Evolutionary conservation across 345 rosid genomes (phyloP), one percentile per base, ranked within the genome.

Genomic region (Pseudoturritis turrita): DNA sequence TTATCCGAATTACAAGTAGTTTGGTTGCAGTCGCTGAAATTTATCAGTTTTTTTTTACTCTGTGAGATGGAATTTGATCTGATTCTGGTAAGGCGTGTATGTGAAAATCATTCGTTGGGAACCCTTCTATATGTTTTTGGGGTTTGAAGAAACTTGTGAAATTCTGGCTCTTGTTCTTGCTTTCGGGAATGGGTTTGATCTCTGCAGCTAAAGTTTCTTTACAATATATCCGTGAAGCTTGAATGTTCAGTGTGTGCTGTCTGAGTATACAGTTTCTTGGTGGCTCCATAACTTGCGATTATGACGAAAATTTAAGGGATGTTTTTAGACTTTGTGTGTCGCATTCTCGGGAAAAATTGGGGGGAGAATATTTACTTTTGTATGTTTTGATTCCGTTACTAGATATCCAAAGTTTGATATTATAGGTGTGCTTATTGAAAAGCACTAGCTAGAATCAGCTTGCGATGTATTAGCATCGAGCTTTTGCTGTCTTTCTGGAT

Each of bases 151-250:
- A 28, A 41, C 35, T 45, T 28, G 21, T 44, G 7, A n/a, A 8
- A 14, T 53, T n/a, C 12, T 2, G 26, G 15, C 5, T 12, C 7
- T 6, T 57, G 31, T 59, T 60, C 22, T 61, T 39, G 62, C 45
- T 72, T 62, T 41, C 49, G 44, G 43, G 37, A 15, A 11, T 70
- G 25, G 59, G 33, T 71, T 71, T 71, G 54, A 18, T 36, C 5
- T 39, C 2, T 39, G 50, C 35, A 45, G 40, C 59, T 50, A 25
- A n/a, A 40, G 17, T 61, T 61, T 51, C 11, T 56, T 10, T 45
- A 47, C 71, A 55, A 54, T 44, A 39, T 25, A 45, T 73, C 9
- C 10, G 4, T 73, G 65, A 65, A 52, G 43, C 40, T 64, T 46
- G 33, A 54, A 36, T 73, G 71, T 44, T 62, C 50, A 11, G 5